These are phyloP conservation scores for Colletotrichum magnum DNA, from an alignment of 2,329 filamentous ascomycete species.

Conservation along the genomic window DNA sequence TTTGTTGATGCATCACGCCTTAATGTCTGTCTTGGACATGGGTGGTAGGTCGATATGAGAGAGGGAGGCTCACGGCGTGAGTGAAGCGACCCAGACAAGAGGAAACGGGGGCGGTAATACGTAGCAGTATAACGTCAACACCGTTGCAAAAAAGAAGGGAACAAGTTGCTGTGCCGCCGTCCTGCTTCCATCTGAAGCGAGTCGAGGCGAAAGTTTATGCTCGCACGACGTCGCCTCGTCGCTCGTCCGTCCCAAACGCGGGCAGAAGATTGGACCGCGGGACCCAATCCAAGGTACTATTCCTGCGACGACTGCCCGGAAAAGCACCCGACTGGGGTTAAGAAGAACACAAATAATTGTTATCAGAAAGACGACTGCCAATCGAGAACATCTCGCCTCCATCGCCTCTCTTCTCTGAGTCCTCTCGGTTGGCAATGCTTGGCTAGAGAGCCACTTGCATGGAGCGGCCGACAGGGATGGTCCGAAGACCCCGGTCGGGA, in stretches of 20 bases:
- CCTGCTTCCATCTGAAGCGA: neutral
- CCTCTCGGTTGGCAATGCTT: too few relatives aligned
- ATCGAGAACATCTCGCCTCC: too few relatives aligned
- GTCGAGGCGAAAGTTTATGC: slow-evolving; percentile 7
- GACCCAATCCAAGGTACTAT: neutral
- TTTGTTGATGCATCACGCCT: neutral
- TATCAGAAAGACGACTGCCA: too few relatives aligned
- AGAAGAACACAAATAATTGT: too few relatives aligned
- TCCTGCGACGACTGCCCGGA: neutral
- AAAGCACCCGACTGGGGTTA: neutral
- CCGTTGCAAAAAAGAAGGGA: neutral
- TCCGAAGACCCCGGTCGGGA: neutral
- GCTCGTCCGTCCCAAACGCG: neutral
- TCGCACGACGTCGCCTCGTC: slow-evolving; percentile 4
- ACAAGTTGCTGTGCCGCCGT: slow-evolving; percentile 9
- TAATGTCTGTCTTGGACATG: neutral
- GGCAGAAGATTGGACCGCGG: slow-evolving; percentile 12
- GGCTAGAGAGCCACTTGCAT: slow-evolving; percentile 19
- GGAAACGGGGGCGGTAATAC: neutral
- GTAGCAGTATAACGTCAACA: neutral
- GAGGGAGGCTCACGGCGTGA: neutral
- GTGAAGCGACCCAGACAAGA: neutral
- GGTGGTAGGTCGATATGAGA: neutral
- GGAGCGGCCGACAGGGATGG: neutral
- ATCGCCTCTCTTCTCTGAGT: too few relatives aligned